Conservation (phyloP, 2,329 filamentous ascomycete genomes). For the Arthrobotrys conoides region DNA sequence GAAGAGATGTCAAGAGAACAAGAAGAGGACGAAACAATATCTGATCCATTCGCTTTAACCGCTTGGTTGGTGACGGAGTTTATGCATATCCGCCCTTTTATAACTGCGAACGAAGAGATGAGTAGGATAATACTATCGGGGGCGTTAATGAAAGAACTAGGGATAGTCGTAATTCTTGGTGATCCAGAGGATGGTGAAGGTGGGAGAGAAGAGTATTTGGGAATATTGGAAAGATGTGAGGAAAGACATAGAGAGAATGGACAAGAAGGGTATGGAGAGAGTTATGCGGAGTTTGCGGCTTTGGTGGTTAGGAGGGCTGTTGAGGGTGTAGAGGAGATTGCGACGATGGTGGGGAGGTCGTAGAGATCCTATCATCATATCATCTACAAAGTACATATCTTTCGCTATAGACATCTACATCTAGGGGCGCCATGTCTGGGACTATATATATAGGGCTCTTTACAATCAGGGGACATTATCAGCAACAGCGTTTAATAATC, state of each 20-base stretch:
- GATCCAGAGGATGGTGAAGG: conserved; percentile 24
- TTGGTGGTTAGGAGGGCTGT: conserved; percentile 39
- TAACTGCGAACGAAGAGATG: conserved; percentile 45
- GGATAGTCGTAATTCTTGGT: conserved; percentile 19
- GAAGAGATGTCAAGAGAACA: not conserved
- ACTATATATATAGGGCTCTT: too few species aligned
- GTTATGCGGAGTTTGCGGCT: conserved; percentile 49
- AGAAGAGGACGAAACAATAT: conserved; percentile 21
- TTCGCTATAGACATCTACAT: too few species aligned
- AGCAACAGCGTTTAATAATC: not conserved
- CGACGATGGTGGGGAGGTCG: conserved; percentile 43
- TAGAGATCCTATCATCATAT: conserved; percentile 6
- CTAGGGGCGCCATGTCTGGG: too few species aligned
- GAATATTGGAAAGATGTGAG: conserved; percentile 32
- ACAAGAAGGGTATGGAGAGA: not conserved
- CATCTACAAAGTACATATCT: too few species aligned
- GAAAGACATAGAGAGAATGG: conserved; percentile 17
- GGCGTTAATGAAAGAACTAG: conserved; percentile 45
- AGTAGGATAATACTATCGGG: conserved; percentile 51
- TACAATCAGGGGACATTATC: too few species aligned
- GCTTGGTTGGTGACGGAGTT: conserved; percentile 43
- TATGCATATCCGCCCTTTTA: conserved; percentile 45
- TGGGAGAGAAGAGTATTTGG: conserved; percentile 35
- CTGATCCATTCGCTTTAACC: conserved; percentile 45
- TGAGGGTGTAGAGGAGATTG: conserved; percentile 33